Evolutionary conservation across 2,329 filamentous ascomycete genomes (phyloP).

Genomic region (Microcyclospora pomicola): DNA sequence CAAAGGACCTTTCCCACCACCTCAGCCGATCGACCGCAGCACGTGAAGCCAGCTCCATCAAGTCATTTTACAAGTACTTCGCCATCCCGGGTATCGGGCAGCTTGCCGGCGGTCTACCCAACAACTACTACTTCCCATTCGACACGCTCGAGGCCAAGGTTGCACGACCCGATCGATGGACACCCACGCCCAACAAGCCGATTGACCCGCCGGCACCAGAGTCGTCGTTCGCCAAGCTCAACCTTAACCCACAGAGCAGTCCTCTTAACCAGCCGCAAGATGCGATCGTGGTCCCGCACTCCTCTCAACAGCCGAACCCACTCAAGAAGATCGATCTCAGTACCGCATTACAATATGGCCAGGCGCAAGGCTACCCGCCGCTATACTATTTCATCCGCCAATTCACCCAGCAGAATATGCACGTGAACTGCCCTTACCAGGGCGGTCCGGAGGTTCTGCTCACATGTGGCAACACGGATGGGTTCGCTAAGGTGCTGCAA

Average conservation of each 20-base stretch:
- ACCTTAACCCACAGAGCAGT: slow-evolving; percentile 13
- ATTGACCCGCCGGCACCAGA: slow-evolving; percentile 32
- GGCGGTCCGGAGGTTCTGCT: slow-evolving; percentile 64
- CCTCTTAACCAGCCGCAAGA: slow-evolving; percentile 22
- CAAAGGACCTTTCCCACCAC: slow-evolving; percentile 67
- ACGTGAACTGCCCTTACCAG: slow-evolving; percentile 68
- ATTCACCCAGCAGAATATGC: slow-evolving; percentile 61
- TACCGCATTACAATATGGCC: slow-evolving; percentile 76
- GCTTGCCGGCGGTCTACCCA: slow-evolving; percentile 55
- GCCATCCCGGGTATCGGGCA: slow-evolving; percentile 47
- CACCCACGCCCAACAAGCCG: slow-evolving; percentile 52
- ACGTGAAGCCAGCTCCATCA: slow-evolving; percentile 53
- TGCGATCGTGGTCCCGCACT: slow-evolving; percentile 56
- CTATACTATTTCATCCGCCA: slow-evolving; percentile 65
- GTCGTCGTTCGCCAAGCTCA: slow-evolving; percentile 10
- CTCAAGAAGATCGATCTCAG: slow-evolving; percentile 63
- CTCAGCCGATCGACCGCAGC: slow-evolving; percentile 56
- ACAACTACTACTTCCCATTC: slow-evolving; percentile 72
- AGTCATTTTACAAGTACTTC: slow-evolving; percentile 79
- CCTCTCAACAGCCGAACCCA: slow-evolving; percentile 43
- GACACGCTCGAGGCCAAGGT: slow-evolving; percentile 77
- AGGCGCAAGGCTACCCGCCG: slow-evolving; percentile 67
- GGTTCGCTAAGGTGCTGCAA: slow-evolving; percentile 64
- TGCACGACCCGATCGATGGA: slow-evolving; percentile 60
- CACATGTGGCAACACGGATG: slow-evolving; percentile 74